phyloP scores from a whole-genome alignment of 768 basidiomycete genomes.

The Phylloporus sp. region DNA sequence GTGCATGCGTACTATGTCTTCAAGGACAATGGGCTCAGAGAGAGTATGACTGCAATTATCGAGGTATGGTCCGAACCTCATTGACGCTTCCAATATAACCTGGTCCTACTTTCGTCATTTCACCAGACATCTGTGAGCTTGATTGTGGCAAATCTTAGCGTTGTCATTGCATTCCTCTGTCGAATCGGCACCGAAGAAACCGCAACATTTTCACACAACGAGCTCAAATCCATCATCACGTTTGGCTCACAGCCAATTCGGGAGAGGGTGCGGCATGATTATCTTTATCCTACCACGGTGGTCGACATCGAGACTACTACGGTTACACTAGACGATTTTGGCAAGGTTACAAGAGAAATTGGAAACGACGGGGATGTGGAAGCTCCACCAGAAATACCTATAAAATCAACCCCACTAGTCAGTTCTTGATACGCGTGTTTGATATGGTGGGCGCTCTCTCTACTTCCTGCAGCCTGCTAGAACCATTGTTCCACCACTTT shows the following conservation, averaged over 20 bases:
- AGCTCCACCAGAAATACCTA: background rate
- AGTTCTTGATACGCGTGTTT: background rate
- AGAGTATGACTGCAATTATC: background rate
- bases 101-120: background rate
- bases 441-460: background rate
- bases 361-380: background rate
- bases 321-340: background rate
- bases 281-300: background rate
- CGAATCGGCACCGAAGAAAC: constrained; percentile 3
- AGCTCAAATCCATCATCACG: background rate
- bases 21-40: background rate
- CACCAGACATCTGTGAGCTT: background rate
- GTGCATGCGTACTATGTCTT: constrained; percentile 1
- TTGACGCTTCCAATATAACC: background rate
- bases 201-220: background rate
- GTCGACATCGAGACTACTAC: background rate
- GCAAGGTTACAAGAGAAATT: background rate
- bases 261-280: background rate
- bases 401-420: background rate
- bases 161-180: constrained; percentile 6
- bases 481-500: background rate
- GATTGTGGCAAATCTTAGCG: constrained; percentile 1
- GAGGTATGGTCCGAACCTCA: background rate
- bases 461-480: background rate
- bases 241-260: background rate